Percentiles rank a stretch among this genome's conserved stretches.
Conservation (phyloP, 768 basidiomycete species). For the Rhizopogon vulgaris region DNA sequence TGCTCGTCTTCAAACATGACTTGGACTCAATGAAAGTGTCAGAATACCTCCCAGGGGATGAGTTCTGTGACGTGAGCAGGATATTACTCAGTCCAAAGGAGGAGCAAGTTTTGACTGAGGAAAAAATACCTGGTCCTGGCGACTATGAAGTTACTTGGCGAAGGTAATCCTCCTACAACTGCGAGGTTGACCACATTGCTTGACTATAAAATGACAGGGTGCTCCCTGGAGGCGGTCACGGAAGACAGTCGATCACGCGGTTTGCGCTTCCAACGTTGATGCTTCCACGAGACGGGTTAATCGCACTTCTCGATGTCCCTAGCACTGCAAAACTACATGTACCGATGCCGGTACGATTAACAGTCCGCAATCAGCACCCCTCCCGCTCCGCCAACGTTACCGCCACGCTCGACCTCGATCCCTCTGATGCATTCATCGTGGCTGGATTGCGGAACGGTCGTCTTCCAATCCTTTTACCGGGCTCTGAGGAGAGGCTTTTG, state of each 20-base stretch:
- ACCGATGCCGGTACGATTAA: constrained; percentile 49
- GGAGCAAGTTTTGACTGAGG: constrained; percentile 27
- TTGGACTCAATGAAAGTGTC: background rate
- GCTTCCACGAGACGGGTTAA: constrained; percentile 55
- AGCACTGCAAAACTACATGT: constrained; percentile 58
- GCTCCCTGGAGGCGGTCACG: constrained; percentile 35
- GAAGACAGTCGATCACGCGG: constrained; percentile 40
- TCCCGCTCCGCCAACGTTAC: constrained; percentile 62
- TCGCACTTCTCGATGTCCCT: constrained; percentile 62
- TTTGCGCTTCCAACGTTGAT: constrained; percentile 57
- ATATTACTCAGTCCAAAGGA: constrained; percentile 41
- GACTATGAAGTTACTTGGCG: constrained; percentile 59
- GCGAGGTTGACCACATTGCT: background rate
- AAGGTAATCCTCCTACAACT: constrained; percentile 34
- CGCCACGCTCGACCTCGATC: constrained; percentile 66
- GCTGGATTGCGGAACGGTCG: constrained; percentile 66
- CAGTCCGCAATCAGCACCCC: constrained; percentile 60
- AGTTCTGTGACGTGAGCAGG: constrained; percentile 51
- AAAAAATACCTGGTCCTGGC: constrained; percentile 44
- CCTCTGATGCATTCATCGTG: constrained; percentile 71
- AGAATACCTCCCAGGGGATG: constrained; percentile 66
- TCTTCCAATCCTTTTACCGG: constrained; percentile 69
- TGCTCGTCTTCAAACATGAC: background rate
- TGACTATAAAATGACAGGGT: constrained; percentile 32
- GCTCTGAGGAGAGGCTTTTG: constrained; percentile 53